phyloP scores from a whole-genome alignment of 2,329 filamentous ascomycete genomes.

The Knoxdaviesia proteae region DNA sequence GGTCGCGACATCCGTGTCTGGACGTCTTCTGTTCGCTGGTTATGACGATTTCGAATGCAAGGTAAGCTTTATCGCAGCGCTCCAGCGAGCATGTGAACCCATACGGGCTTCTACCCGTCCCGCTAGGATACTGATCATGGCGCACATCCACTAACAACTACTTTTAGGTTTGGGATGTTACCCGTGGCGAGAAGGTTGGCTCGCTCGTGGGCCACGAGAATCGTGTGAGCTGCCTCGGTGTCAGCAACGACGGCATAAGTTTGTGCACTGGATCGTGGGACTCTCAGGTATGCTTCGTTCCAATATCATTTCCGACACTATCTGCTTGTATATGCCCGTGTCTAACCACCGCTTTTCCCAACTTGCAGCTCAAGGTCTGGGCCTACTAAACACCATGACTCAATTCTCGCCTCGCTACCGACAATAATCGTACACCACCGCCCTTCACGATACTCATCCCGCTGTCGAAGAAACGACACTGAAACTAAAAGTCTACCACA shows the following conservation, averaged over 20 bases:
- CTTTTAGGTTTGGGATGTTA: conserved; percentile 86
- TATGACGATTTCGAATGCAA: conserved; percentile 99
- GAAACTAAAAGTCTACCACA: not conserved
- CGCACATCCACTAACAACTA: not conserved
- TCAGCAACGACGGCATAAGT: conserved; percentile 98
- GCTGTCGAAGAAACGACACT: not conserved
- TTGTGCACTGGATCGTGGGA: conserved; percentile 99
- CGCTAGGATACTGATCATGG: not conserved
- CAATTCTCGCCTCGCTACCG: conserved; percentile 1
- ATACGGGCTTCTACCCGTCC: too few relatives aligned
- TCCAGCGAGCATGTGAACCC: not conserved
- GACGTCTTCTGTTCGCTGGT: conserved; percentile 81
- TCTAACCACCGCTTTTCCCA: conserved; percentile 12
- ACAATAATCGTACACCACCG: not conserved
- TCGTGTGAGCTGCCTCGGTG: conserved; percentile 92
- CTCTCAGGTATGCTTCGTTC: conserved; percentile 58
- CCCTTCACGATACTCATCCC: not conserved
- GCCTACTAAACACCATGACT: conserved; percentile 36
- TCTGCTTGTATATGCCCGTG: conserved; percentile 24
- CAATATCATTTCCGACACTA: not conserved
- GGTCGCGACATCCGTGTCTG: conserved; percentile 92
- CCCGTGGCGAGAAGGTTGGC: conserved; percentile 89
- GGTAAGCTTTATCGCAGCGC: conserved; percentile 29
- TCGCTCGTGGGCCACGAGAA: conserved; percentile 96
- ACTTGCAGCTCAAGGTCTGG: conserved; percentile 61